Conservation (phyloP, 495 filamentous ascomycete genomes). For the Aspergillus nidulans region DNA sequence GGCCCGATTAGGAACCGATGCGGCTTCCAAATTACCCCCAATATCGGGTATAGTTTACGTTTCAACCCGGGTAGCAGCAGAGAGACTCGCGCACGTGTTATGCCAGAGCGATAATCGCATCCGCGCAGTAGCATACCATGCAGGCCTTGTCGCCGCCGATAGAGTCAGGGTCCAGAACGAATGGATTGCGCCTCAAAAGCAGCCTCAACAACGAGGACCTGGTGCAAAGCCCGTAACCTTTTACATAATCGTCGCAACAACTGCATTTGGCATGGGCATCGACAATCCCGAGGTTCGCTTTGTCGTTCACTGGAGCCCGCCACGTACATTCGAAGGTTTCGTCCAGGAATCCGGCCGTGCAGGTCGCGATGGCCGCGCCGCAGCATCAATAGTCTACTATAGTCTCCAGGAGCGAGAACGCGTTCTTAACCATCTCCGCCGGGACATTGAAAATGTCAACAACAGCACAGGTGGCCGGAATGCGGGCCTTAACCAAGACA, state of each 20-base stretch:
- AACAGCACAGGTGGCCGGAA: conserved; percentile 27
- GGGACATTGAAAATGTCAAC: conserved; percentile 33
- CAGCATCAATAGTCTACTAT: conserved; percentile 84
- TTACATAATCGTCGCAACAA: conserved; percentile 90
- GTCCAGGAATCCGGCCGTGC: conserved; percentile 95
- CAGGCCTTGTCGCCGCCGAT: conserved; percentile 40
- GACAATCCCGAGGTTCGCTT: conserved; percentile 92
- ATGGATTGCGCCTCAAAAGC: conserved; percentile 68
- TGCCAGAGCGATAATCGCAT: conserved; percentile 29
- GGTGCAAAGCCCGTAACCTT: conserved; percentile 47
- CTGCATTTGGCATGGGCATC: conserved; percentile 96
- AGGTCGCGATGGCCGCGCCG: conserved; percentile 82
- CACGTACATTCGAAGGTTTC: conserved; percentile 89
- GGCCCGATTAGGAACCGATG: conserved; percentile 33
- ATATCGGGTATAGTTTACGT: conserved; percentile 91
- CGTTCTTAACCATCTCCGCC: conserved; percentile 49
- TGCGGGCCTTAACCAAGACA: conserved; percentile 13
- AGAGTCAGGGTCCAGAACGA: conserved; percentile 48
- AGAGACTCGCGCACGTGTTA: conserved; percentile 56
- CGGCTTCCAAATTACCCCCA: conserved; percentile 50
- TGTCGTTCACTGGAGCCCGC: conserved; percentile 88
- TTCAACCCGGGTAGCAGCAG: conserved; percentile 69
- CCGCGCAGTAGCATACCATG: conserved; percentile 48
- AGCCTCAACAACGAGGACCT: background rate
- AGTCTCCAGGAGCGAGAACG: conserved; percentile 77